Percentiles rank a stretch among this genome's conserved stretches.
These are phyloP conservation scores for Umbelopsis sp. DNA, from an alignment of 192 early-diverging fungal species.

Conservation along the genomic window DNA sequence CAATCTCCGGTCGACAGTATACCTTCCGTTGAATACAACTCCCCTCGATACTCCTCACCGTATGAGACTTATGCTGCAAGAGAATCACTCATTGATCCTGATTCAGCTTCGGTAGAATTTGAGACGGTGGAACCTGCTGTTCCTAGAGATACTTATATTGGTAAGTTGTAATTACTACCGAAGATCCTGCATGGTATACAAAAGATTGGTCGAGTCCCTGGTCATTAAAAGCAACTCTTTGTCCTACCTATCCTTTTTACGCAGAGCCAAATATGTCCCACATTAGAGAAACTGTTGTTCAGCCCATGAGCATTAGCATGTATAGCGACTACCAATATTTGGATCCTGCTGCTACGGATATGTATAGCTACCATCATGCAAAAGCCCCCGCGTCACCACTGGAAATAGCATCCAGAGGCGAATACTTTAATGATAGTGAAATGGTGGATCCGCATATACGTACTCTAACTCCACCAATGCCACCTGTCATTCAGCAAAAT, in stretches of 20 bases:
- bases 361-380: background rate
- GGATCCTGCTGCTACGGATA: slow-evolving; percentile 1
- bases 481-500: slow-evolving; percentile 10
- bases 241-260: background rate
- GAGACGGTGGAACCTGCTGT: background rate
- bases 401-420: background rate
- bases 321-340: slow-evolving; percentile 10
- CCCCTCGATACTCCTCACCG: background rate
- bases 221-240: background rate
- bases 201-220: no score
- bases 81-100: slow-evolving; percentile 22
- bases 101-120: slow-evolving; percentile 7
- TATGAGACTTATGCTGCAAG: slow-evolving; percentile 19
- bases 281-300: slow-evolving; percentile 4
- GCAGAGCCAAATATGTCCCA: background rate
- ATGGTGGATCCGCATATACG: background rate
- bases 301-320: slow-evolving; percentile 6
- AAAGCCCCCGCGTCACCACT: background rate
- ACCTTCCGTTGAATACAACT: slow-evolving; percentile 14
- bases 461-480: slow-evolving; percentile 11
- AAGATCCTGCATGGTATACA: background rate
- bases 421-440: slow-evolving; percentile 3
- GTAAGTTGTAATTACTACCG: background rate
- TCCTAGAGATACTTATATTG: background rate
- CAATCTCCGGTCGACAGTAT: background rate